A percentile compares a stretch with the other conserved stretches of the same genome.
Conservation (phyloP, 345 rosid species). For the Syzygium aromaticum region DNA sequence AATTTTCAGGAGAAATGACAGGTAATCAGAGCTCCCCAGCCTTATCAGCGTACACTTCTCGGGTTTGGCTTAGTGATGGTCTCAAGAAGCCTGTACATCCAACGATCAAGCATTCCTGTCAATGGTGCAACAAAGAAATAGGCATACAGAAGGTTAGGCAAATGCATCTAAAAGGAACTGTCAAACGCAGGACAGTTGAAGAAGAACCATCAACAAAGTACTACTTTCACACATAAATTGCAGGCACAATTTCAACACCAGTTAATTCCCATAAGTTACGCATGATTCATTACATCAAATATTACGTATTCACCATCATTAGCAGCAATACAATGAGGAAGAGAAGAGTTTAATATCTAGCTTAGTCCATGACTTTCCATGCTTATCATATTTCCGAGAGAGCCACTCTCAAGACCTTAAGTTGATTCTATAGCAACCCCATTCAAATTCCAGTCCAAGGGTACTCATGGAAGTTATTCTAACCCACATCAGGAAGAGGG, state of each 20-base stretch:
- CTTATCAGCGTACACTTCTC: slow-evolving; percentile 15
- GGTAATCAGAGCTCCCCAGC: not conserved
- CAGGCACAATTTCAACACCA: not conserved
- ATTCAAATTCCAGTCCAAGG: not conserved
- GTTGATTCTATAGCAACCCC: not conserved
- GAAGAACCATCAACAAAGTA: not conserved
- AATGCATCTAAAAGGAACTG: not conserved
- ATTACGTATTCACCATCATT: not conserved
- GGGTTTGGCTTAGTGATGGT: slow-evolving; percentile 39
- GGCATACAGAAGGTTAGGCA: not conserved
- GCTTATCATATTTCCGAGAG: not conserved
- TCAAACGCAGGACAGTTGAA: not conserved
- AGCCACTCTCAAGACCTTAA: not conserved
- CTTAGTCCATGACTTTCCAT: not conserved
- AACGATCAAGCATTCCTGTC: slow-evolving; percentile 94
- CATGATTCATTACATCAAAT: not conserved
- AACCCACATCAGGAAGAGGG: not conserved
- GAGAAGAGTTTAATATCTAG: not conserved
- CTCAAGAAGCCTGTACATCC: slow-evolving; percentile 86
- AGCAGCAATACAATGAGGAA: not conserved
- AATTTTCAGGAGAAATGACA: not conserved
- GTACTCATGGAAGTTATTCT: not conserved
- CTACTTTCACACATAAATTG: not conserved
- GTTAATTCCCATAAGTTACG: not conserved
- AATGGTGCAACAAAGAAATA: not conserved